phyloP scores from a whole-genome alignment of 176 grass and related monocot species.

The Puccinellia tenuiflora region DNA sequence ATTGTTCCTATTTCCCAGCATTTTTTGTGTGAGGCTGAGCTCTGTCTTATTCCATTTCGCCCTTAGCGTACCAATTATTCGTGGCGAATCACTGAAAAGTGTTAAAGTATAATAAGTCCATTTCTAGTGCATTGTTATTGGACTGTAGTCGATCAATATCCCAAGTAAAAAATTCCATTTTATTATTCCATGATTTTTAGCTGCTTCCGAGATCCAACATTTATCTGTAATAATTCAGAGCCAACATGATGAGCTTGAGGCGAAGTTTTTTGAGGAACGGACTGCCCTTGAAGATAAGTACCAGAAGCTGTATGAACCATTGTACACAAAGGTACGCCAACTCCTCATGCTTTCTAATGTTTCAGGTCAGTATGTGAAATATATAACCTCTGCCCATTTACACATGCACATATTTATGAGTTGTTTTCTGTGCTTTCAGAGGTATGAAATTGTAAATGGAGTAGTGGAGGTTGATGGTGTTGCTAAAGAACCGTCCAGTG shows the following conservation, averaged over 20 bases:
- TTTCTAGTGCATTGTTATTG: conserved; percentile 4
- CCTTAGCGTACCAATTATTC: not conserved
- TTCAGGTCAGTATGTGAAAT: not conserved
- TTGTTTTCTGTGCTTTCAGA: conserved; percentile 28
- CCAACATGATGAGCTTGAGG: conserved; percentile 51
- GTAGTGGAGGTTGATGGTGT: conserved; percentile 62
- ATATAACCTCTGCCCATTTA: not conserved
- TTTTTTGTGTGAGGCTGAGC: not conserved
- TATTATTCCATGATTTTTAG: not conserved
- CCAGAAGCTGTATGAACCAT: conserved; percentile 56
- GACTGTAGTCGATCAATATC: not conserved
- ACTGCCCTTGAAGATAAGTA: conserved; percentile 54
- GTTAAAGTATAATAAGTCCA: not conserved
- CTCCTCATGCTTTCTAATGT: not conserved
- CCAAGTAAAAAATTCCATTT: not conserved
- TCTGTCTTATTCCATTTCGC: not conserved
- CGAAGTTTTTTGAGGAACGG: conserved; percentile 53
- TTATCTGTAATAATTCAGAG: conserved; percentile 19
- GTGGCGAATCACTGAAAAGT: not conserved
- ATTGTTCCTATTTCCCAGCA: not conserved
- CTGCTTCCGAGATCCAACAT: not conserved
- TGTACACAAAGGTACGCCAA: conserved; percentile 36
- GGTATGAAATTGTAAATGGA: conserved; percentile 91
- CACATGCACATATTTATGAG: not conserved
- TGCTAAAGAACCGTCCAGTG: conserved; percentile 37